phyloP scores from a whole-genome alignment of 2,329 filamentous ascomycete species.

The Alternaria ventricosa region DNA sequence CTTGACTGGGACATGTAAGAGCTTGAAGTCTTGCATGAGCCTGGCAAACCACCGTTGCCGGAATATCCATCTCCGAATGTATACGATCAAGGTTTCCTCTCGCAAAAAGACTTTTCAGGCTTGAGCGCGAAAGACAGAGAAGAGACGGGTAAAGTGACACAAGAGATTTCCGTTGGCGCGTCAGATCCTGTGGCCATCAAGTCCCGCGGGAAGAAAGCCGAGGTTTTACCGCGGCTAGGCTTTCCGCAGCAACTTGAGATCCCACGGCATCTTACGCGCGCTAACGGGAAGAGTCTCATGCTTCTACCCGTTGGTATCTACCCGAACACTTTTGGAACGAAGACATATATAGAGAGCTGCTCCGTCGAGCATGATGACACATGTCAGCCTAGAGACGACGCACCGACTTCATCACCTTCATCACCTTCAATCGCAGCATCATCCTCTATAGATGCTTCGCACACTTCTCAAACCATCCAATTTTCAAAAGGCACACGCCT shows the following conservation, averaged over 20 bases:
- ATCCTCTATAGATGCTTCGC: slow-evolving; percentile 11
- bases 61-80: too few species aligned
- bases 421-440: neutral
- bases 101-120: too few species aligned
- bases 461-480: neutral
- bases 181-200: neutral
- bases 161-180: too few species aligned
- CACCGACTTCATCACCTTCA: neutral
- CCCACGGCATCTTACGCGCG: neutral
- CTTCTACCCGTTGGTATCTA: neutral
- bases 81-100: too few species aligned
- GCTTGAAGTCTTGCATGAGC: too few species aligned
- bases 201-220: neutral
- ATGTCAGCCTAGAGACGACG: neutral
- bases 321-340: neutral
- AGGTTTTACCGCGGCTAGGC: neutral
- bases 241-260: neutral
- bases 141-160: too few species aligned
- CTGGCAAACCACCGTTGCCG: too few species aligned
- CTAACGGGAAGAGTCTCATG: neutral
- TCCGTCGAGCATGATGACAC: neutral
- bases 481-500: slow-evolving; percentile 2
- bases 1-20: slow-evolving; percentile 2
- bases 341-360: neutral
- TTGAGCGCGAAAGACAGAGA: too few species aligned